Evolutionary conservation across 2,329 filamentous ascomycete genomes (phyloP).

Genomic region (Malbranchea cinnamomea): DNA sequence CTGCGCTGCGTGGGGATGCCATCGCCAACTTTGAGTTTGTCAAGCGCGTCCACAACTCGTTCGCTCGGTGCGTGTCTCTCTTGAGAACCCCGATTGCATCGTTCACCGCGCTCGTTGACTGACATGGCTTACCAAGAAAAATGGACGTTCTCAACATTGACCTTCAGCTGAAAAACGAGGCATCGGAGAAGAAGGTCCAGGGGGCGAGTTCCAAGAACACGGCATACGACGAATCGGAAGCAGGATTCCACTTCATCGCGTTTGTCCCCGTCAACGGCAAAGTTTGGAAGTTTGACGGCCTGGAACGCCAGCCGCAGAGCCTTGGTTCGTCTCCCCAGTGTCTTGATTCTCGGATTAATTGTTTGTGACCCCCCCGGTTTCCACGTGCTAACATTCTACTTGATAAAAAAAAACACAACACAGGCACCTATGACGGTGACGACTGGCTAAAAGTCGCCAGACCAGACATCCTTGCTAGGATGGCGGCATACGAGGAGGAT

Average conservation of each 20-base stretch:
- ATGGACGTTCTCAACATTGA: slow-evolving; percentile 64
- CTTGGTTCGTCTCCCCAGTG: slow-evolving; percentile 33
- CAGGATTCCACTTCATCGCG: slow-evolving; percentile 74
- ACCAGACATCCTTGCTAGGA: slow-evolving; percentile 50
- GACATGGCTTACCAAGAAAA: slow-evolving; percentile 42
- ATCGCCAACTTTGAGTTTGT: slow-evolving; percentile 64
- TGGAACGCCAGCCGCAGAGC: slow-evolving; percentile 54
- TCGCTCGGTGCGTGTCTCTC: slow-evolving; percentile 44
- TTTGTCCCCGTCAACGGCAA: slow-evolving; percentile 62
- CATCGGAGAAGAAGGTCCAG: slow-evolving; percentile 25
- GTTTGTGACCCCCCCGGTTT: slow-evolving; percentile 2
- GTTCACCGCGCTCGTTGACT: no score
- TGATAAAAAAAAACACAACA: slow-evolving; percentile 8
- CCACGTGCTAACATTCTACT: background rate
- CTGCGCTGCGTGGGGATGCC: slow-evolving; percentile 59
- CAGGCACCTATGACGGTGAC: slow-evolving; percentile 28
- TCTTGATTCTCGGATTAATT: no score
- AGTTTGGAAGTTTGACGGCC: slow-evolving; percentile 80
- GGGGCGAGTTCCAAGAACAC: slow-evolving; percentile 14
- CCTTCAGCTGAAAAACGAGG: slow-evolving; percentile 39
- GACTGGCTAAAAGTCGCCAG: slow-evolving; percentile 55
- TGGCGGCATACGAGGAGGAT: slow-evolving; percentile 49
- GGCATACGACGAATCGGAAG: slow-evolving; percentile 37
- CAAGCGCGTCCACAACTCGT: slow-evolving; percentile 74
- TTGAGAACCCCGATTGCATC: no score